Percentiles rank a stretch among this genome's conserved stretches.
Evolutionary conservation across 495 filamentous ascomycete genomes (phyloP).

Genomic region (Talaromyces thailandensis): DNA sequence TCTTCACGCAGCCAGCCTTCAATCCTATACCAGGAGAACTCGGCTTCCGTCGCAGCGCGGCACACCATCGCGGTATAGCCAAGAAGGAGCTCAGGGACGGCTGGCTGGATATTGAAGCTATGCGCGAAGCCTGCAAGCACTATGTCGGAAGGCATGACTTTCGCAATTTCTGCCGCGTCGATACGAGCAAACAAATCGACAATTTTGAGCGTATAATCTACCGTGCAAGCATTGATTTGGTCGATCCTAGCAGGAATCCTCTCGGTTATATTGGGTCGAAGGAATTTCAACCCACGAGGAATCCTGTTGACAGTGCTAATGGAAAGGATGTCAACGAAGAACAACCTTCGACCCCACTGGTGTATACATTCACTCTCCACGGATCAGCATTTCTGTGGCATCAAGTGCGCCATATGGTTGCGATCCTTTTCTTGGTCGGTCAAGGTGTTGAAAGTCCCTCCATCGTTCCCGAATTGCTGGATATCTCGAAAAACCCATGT

Average conservation of each 20-base stretch:
- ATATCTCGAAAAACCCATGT: constrained; percentile 55
- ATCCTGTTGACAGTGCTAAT: constrained; percentile 4
- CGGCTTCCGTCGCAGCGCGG: constrained; percentile 21
- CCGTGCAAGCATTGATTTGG: constrained; percentile 63
- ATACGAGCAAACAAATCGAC: constrained; percentile 73
- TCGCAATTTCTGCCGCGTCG: constrained; percentile 92
- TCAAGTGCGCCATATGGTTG: constrained; percentile 88
- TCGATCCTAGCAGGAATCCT: constrained; percentile 41
- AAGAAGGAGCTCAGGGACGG: constrained; percentile 36
- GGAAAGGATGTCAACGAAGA: constrained; percentile 12
- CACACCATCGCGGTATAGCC: constrained; percentile 8
- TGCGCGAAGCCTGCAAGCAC: constrained; percentile 69
- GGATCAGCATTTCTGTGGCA: constrained; percentile 98
- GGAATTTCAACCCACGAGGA: constrained; percentile 24
- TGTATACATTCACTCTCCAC: constrained; percentile 79
- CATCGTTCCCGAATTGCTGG: constrained; percentile 62
- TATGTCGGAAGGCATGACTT: constrained; percentile 88
- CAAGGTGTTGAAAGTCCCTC: constrained; percentile 75
- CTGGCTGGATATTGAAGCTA: constrained; percentile 73
- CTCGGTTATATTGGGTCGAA: constrained; percentile 22
- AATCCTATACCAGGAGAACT: constrained; percentile 41
- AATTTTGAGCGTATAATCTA: constrained; percentile 73
- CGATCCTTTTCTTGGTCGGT: constrained; percentile 80
- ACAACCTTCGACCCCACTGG: constrained; percentile 37
- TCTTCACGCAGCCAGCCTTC: constrained; percentile 92